Conservation (phyloP, 1,139 yeast genomes). For the Blastobotrys elegans region DNA sequence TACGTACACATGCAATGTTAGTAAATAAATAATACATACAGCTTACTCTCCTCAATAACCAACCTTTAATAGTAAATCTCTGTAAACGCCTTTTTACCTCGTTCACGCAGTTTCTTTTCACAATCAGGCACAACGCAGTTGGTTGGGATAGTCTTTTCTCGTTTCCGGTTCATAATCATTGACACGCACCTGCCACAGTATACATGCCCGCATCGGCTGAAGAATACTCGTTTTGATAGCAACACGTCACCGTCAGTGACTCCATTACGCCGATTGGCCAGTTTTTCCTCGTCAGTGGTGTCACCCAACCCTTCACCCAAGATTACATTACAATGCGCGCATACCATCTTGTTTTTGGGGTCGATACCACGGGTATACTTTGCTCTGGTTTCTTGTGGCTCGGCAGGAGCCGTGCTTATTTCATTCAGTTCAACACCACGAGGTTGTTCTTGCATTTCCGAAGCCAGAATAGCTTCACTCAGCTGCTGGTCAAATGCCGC, state of each 20-base stretch:
- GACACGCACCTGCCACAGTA: conserved; percentile 83
- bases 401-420: conserved; percentile 16
- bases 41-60: neutral
- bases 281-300: conserved; percentile 36
- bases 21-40: neutral
- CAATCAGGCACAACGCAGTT: conserved; percentile 25
- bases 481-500: conserved; percentile 9
- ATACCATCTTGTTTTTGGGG: conserved; percentile 34
- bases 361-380: conserved; percentile 25
- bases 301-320: conserved; percentile 67
- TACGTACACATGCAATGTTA: too few species aligned
- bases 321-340: conserved; percentile 65
- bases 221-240: conserved; percentile 63
- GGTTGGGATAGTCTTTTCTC: conserved; percentile 12
- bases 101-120: conserved; percentile 17
- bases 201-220: conserved; percentile 74
- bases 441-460: conserved; percentile 13
- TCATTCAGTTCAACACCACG: conserved; percentile 14
- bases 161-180: conserved; percentile 37
- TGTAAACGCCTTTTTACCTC: conserved; percentile 16
- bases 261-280: conserved; percentile 29
- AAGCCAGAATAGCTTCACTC: conserved; percentile 14
- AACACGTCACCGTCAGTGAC: conserved; percentile 54
- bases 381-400: conserved; percentile 18
- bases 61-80: conserved; percentile 24